Conservation (phyloP, 2,329 filamentous ascomycete species). For the Hymenoscyphus salicellus region DNA sequence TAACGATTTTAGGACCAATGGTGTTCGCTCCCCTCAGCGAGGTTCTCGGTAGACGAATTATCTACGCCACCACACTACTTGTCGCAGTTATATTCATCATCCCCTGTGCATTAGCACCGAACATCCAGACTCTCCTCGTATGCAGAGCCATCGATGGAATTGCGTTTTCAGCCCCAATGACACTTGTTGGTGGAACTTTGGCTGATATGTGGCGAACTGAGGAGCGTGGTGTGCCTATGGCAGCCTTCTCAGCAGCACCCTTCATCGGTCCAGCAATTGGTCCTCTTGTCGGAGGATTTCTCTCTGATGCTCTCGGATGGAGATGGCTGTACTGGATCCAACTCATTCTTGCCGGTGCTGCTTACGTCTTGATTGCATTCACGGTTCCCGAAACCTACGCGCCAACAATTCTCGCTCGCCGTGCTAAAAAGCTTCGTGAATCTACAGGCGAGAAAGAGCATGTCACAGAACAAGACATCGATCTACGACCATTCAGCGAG, state of each 20-base stretch:
- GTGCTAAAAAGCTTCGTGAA: constrained; percentile 70
- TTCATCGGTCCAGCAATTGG: constrained; percentile 79
- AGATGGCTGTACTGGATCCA: constrained; percentile 87
- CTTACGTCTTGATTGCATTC: constrained; percentile 76
- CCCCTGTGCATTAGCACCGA: constrained; percentile 72
- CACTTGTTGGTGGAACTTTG: constrained; percentile 76
- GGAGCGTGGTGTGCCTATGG: constrained; percentile 83
- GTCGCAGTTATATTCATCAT: constrained; percentile 76
- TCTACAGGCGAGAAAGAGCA: constrained; percentile 63
- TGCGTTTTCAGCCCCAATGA: constrained; percentile 83
- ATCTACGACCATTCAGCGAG: constrained; percentile 65
- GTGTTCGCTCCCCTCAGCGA: constrained; percentile 76
- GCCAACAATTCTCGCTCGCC: constrained; percentile 67
- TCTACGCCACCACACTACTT: constrained; percentile 51
- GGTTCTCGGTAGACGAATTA: constrained; percentile 66
- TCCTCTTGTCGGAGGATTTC: constrained; percentile 72
- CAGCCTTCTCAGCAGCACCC: constrained; percentile 76
- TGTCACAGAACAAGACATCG: constrained; percentile 79
- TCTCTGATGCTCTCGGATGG: constrained; percentile 70
- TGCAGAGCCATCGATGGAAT: constrained; percentile 78
- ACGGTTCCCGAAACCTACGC: constrained; percentile 90
- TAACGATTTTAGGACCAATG: constrained; percentile 61
- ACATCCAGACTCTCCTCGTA: constrained; percentile 72
- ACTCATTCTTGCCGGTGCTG: constrained; percentile 67
- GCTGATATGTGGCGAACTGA: constrained; percentile 83